Evolutionary conservation across 192 early-diverging fungal genomes (phyloP).

Genomic region (Kappamyces sp.): DNA sequence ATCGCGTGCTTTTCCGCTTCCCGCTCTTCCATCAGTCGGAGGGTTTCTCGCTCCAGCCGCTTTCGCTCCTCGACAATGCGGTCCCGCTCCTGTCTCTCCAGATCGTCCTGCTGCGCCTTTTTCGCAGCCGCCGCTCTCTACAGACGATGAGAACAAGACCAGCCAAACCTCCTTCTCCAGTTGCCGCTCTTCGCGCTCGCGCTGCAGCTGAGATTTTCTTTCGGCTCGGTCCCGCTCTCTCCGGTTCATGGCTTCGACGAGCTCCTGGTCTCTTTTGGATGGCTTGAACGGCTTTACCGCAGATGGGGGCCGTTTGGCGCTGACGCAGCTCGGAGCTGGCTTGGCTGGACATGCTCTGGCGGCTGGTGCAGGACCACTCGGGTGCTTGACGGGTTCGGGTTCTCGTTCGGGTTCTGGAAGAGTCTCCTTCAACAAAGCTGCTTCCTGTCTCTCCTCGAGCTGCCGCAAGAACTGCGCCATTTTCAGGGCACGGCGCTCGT

Average conservation of each 20-base stretch:
- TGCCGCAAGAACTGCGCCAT: not conserved
- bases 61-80: not conserved
- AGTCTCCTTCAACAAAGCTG: not conserved
- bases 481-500: conserved; percentile 6
- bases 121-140: not conserved
- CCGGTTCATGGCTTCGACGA: not conserved
- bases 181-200: not conserved
- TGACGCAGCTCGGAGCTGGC: not conserved
- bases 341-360: not conserved
- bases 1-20: not conserved
- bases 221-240: not conserved
- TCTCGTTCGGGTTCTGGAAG: not conserved
- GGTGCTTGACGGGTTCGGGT: not conserved
- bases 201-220: not conserved
- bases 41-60: conserved; percentile 3
- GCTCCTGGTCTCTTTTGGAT: conserved; percentile 10
- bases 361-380: not conserved
- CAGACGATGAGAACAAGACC: not conserved
- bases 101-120: not conserved
- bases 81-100: conserved; percentile 2
- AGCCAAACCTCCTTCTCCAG: not conserved
- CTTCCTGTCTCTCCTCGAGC: not conserved
- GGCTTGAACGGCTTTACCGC: not conserved
- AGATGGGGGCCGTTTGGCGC: not conserved
- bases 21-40: not conserved